Conservation (phyloP, 78 protist species). For the Dictyostelium citrinum region DNA sequence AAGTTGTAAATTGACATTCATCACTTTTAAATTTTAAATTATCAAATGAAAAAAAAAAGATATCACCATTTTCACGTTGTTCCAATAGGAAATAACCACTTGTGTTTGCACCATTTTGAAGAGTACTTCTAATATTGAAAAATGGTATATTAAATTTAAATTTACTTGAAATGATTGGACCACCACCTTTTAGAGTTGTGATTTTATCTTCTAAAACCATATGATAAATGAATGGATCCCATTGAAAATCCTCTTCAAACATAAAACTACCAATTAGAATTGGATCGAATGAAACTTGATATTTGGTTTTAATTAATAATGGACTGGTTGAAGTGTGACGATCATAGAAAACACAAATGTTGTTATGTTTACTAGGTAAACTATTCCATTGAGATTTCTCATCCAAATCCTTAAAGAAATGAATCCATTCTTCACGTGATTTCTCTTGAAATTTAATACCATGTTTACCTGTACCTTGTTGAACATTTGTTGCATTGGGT, state of each 20-base stretch:
- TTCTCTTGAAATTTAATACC: not conserved
- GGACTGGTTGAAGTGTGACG: not conserved
- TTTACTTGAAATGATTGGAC: not conserved
- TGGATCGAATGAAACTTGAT: not conserved
- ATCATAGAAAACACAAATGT: slow-evolving; percentile 1
- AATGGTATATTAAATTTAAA: not conserved
- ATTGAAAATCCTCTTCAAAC: not conserved
- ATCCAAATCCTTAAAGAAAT: not conserved
- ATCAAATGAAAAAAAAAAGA: not conserved
- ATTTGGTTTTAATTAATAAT: slow-evolving; percentile 21
- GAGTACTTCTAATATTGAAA: not conserved
- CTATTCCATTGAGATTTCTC: not conserved
- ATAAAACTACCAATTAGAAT: not conserved
- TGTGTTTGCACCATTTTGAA: not conserved
- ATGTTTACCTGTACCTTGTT: not conserved
- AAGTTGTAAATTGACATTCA: not conserved
- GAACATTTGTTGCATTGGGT: not conserved
- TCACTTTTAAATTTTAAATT: not conserved
- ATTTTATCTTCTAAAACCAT: not conserved
- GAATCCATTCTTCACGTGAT: not conserved
- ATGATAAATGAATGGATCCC: slow-evolving; percentile 54
- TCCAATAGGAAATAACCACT: not conserved
- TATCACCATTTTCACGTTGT: slow-evolving; percentile 58
- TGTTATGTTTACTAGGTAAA: not conserved
- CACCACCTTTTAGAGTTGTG: slow-evolving; percentile 29